phyloP scores from a whole-genome alignment of 2,329 filamentous ascomycete species.

The Fusarium odoratissimum region DNA sequence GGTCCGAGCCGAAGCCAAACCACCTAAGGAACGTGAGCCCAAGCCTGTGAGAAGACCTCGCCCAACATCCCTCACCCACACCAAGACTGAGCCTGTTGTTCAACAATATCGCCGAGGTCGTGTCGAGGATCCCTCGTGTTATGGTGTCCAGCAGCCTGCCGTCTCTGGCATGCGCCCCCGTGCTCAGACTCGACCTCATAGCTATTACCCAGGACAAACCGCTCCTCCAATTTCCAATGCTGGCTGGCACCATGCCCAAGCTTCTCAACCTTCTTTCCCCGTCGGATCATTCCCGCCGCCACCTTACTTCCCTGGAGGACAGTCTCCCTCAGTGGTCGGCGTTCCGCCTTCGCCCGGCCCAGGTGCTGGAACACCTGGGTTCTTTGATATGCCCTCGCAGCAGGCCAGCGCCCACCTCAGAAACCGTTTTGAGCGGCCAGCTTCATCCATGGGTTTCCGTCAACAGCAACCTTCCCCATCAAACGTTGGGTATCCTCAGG shows the following conservation, averaged over 20 bases:
- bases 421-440: slow-evolving; percentile 52
- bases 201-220: slow-evolving; percentile 51
- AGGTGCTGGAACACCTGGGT: slow-evolving; percentile 44
- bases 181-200: slow-evolving; percentile 50
- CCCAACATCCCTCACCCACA: slow-evolving; percentile 48
- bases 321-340: slow-evolving; percentile 43
- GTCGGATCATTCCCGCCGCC: slow-evolving; percentile 50
- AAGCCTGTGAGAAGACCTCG: slow-evolving; percentile 46
- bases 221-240: slow-evolving; percentile 42
- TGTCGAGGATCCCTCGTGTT: slow-evolving; percentile 52
- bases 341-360: slow-evolving; percentile 48
- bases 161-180: slow-evolving; percentile 48
- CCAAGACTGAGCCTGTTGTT: slow-evolving; percentile 49
- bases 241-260: slow-evolving; percentile 45
- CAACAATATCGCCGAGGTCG: slow-evolving; percentile 49
- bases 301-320: slow-evolving; percentile 41
- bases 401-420: slow-evolving; percentile 48
- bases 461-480: slow-evolving; percentile 42
- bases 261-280: slow-evolving; percentile 37
- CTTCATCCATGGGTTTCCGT: slow-evolving; percentile 56
- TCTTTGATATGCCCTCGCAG: slow-evolving; percentile 47
- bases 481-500: slow-evolving; percentile 50
- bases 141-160: slow-evolving; percentile 51
- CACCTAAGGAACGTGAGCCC: slow-evolving; percentile 44
- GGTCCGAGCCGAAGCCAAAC: slow-evolving; percentile 40